These are phyloP conservation scores for Mayamaea pseudoterrestris DNA, from an alignment of 108 stramenopile genomes.

Conservation along the genomic window DNA sequence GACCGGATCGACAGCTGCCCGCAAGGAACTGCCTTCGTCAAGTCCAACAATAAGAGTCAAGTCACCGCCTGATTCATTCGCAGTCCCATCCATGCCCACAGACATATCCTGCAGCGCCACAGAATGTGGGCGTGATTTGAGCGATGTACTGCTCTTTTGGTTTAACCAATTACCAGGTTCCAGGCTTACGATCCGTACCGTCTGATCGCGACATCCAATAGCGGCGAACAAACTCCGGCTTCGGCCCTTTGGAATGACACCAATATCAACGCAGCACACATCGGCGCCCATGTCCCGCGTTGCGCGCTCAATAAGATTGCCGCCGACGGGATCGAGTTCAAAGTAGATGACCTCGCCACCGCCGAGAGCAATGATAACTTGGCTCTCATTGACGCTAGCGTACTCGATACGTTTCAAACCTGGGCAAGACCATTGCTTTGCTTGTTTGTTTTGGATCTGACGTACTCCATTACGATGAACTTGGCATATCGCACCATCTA, in stretches of 20 bases:
- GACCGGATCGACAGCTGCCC: slow-evolving; percentile 72
- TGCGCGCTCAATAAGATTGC: slow-evolving; percentile 66
- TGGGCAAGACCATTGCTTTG: slow-evolving; percentile 87
- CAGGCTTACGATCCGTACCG: slow-evolving; percentile 81
- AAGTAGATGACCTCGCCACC: slow-evolving; percentile 95
- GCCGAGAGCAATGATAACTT: slow-evolving; percentile 85
- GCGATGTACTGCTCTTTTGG: slow-evolving; percentile 43
- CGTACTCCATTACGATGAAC: slow-evolving; percentile 87
- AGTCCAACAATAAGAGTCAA: slow-evolving; percentile 79
- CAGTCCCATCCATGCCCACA: slow-evolving; percentile 12
- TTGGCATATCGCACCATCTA: slow-evolving; percentile 74
- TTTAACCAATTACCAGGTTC: slow-evolving; percentile 54
- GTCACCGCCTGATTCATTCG: slow-evolving; percentile 24
- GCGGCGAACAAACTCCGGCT: slow-evolving; percentile 76
- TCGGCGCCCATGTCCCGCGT: slow-evolving; percentile 81
- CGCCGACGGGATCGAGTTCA: slow-evolving; percentile 80
- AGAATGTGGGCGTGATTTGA: slow-evolving; percentile 59
- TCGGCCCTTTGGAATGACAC: slow-evolving; percentile 67
- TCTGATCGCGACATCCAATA: slow-evolving; percentile 85
- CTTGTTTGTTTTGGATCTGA: slow-evolving; percentile 61
- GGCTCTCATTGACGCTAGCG: slow-evolving; percentile 83
- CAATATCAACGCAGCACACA: slow-evolving; percentile 88
- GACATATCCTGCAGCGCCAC: slow-evolving; percentile 28
- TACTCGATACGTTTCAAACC: slow-evolving; percentile 84
- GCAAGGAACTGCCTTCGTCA: slow-evolving; percentile 81